phyloP scores from a whole-genome alignment of 805 yeast genomes.

The Candida coquimbonensis region DNA sequence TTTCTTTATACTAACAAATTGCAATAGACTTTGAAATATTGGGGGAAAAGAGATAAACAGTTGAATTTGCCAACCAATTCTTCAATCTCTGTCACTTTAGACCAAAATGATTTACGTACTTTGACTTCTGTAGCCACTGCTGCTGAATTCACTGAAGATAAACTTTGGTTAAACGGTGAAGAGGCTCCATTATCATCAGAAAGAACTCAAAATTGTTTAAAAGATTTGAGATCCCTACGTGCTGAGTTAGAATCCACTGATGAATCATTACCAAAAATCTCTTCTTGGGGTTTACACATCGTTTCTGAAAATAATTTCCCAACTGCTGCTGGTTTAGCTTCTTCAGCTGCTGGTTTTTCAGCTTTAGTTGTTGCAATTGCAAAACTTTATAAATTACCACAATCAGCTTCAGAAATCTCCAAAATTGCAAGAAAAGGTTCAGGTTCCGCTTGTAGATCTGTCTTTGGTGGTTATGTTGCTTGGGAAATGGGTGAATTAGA shows the following conservation, averaged over 20 bases:
- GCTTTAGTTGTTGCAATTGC: constrained; percentile 92
- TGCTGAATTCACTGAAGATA: constrained; percentile 49
- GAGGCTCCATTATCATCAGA: constrained; percentile 62
- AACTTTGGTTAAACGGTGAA: constrained; percentile 81
- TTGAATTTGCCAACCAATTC: constrained; percentile 94
- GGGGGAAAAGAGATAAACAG: constrained; percentile 94
- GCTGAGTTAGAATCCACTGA: constrained; percentile 48
- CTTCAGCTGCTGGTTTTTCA: constrained; percentile 98
- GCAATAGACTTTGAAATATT: constrained; percentile 77
- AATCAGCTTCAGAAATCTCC: constrained; percentile 76
- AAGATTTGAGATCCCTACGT: constrained; percentile 68
- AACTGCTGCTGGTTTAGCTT: constrained; percentile 97
- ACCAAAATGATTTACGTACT: constrained; percentile 87
- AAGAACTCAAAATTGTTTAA: constrained; percentile 65
- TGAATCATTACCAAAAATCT: constrained; percentile 48
- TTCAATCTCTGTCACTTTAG: constrained; percentile 88
- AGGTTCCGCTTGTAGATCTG: constrained; percentile 96
- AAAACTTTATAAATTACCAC: constrained; percentile 76
- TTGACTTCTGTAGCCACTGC: constrained; percentile 81
- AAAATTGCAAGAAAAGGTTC: constrained; percentile 97
- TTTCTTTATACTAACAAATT: neutral
- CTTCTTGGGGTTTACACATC: constrained; percentile 63
- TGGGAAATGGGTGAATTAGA: constrained; percentile 88
- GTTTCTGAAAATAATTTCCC: constrained; percentile 96
- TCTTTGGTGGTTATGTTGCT: constrained; percentile 96